Evolutionary conservation across 1,139 yeast genomes (phyloP), one percentile per base, ranked within the genome.

Genomic region (Pichia sp.): DNA sequence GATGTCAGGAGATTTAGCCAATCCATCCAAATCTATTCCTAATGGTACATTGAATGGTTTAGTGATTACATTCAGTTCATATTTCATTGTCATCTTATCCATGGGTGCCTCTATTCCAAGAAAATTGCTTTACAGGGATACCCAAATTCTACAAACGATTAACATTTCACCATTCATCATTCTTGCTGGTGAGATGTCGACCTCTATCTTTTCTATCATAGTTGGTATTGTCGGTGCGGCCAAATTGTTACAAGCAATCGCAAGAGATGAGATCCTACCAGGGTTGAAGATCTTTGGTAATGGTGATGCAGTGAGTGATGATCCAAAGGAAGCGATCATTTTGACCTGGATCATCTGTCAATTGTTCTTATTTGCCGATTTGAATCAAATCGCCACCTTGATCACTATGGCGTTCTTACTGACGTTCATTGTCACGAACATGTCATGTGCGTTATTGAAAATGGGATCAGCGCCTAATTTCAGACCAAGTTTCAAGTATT

Each of bases 171-270:
- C 87, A n/a, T 66, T 79, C 36, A 65, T 91, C 11, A 81, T 93
- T 39, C 69, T 93, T n/a, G 61, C 86, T 35, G 99, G 99, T 9
- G 98, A 93, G 63, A 72, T 89, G 50, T 80, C 97, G 1, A 91
- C 98, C 0, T 83, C 96, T 0, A 69, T 93, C 15, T 93, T 93
- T 63, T 89, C 97, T 0, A 90, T 93, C 3, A 85, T 93, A 55
- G 94, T 93, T 71, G 99, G 99, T 44, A 77, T 93, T 45, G 91
- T 91, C 10, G 98, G 98, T 9, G 96, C 98, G 0, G 95, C 97
- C 0, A 83, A 88, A 46, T 81, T 91, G 57, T 69, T 93, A 24
- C 90, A 86, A 58, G 99, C 99, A 0, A 88, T 93, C 53, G 88
- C 98, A 0, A 79, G 86, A 56, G 99, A 93, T 66, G 75, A 76